A percentile compares a stretch with the other conserved stretches of the same genome.
phyloP scores from a whole-genome alignment of 306 rosid species.

The Albizia julibrissin region DNA sequence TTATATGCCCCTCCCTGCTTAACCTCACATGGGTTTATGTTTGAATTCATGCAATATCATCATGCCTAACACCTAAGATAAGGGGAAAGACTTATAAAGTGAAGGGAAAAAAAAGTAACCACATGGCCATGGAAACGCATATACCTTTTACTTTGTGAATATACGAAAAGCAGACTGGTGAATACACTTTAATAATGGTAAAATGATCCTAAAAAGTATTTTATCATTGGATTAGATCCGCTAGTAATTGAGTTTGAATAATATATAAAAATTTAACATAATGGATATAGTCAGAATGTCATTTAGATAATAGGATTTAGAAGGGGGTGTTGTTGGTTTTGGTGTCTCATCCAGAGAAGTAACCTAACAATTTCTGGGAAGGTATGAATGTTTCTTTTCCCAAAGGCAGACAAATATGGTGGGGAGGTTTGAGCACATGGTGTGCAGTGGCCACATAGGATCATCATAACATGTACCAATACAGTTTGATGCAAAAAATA shows the following conservation, averaged over 20 bases:
- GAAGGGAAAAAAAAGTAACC: slow-evolving; percentile 13
- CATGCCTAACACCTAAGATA: slow-evolving; percentile 27
- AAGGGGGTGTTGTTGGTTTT: slow-evolving; percentile 23
- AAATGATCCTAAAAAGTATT: slow-evolving; percentile 22
- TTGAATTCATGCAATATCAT: slow-evolving; percentile 40
- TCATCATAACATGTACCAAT: slow-evolving; percentile 31
- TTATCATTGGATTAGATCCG: slow-evolving; percentile 38
- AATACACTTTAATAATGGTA: slow-evolving; percentile 22
- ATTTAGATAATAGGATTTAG: background rate
- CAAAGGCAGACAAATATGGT: slow-evolving; percentile 34
- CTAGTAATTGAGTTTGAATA: background rate
- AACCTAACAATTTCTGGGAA: slow-evolving; percentile 24
- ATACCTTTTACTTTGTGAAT: background rate
- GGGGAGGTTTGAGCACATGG: slow-evolving; percentile 21
- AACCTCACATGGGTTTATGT: slow-evolving; percentile 49
- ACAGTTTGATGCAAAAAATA: slow-evolving; percentile 35
- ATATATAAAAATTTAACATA: background rate
- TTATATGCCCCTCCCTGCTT: background rate
- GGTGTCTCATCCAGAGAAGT: slow-evolving; percentile 8
- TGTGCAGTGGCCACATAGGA: slow-evolving; percentile 28
- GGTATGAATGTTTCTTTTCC: slow-evolving; percentile 41
- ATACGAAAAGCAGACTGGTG: slow-evolving; percentile 5
- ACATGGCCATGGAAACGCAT: slow-evolving; percentile 41
- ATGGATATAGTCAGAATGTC: background rate
- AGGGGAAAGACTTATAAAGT: slow-evolving; percentile 14